These are phyloP conservation scores for Wickerhamiella shivajii DNA, from an alignment of 805 yeast species.

Conservation along the genomic window DNA sequence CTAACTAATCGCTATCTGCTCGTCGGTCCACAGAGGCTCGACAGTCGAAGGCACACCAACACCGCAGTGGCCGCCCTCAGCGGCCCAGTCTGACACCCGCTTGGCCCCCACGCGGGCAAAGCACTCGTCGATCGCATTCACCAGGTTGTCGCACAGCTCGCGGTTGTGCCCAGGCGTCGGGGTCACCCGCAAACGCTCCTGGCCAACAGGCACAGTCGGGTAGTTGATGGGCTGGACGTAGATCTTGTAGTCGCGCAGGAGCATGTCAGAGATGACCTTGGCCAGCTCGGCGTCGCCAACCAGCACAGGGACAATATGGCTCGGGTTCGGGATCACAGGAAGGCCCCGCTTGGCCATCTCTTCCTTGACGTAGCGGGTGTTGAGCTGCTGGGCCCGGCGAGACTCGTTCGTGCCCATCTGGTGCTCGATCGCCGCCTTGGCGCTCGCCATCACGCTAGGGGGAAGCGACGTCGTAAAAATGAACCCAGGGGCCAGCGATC, in stretches of 20 bases:
- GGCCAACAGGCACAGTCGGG: slow-evolving; percentile 94
- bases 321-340: slow-evolving; percentile 95
- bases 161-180: slow-evolving; percentile 94
- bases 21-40: slow-evolving; percentile 77
- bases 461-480: slow-evolving; percentile 95
- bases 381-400: slow-evolving; percentile 71
- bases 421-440: slow-evolving; percentile 71
- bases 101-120: slow-evolving; percentile 62
- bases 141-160: slow-evolving; percentile 58
- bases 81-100: slow-evolving; percentile 64
- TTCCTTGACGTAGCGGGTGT: slow-evolving; percentile 72
- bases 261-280: slow-evolving; percentile 76
- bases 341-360: slow-evolving; percentile 57
- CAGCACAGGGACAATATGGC: slow-evolving; percentile 90
- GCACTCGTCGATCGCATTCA: slow-evolving; percentile 66
- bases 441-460: slow-evolving; percentile 96
- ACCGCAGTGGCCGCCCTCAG: slow-evolving; percentile 78
- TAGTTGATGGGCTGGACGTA: slow-evolving; percentile 97
- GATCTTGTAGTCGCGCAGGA: slow-evolving; percentile 69
- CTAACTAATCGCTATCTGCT: slow-evolving; percentile 35
- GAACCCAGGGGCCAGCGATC: slow-evolving; percentile 94
- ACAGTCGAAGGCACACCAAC: slow-evolving; percentile 45
- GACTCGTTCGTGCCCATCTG: slow-evolving; percentile 65
- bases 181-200: slow-evolving; percentile 93
- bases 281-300: slow-evolving; percentile 92